phyloP scores from a whole-genome alignment of 495 filamentous ascomycete species.

The Amorphotheca resinae region DNA sequence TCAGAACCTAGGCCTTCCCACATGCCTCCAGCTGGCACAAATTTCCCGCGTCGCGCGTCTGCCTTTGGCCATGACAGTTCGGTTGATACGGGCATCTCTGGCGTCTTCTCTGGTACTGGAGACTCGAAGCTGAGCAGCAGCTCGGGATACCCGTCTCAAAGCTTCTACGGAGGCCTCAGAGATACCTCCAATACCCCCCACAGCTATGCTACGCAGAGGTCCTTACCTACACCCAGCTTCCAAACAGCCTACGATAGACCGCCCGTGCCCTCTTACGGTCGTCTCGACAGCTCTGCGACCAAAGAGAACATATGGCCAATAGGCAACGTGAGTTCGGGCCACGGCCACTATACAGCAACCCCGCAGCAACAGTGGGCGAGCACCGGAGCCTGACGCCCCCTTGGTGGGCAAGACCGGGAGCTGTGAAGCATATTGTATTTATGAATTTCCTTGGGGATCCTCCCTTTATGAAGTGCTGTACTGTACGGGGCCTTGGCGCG shows the following conservation, averaged over 20 bases:
- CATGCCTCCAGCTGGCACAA: constrained; percentile 8
- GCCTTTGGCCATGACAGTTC: constrained; percentile 11
- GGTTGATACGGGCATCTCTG: constrained; percentile 14
- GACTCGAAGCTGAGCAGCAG: constrained; percentile 16
- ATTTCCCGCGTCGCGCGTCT: constrained; percentile 11
- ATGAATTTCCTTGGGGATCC: constrained; percentile 5
- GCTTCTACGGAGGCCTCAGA: constrained; percentile 7
- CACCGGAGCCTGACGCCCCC: constrained; percentile 10
- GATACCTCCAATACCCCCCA: constrained; percentile 11
- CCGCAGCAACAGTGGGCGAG: constrained; percentile 18
- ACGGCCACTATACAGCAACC: constrained; percentile 15
- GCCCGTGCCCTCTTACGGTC: constrained; percentile 3
- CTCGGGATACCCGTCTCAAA: constrained; percentile 17
- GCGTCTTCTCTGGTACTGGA: constrained; percentile 6
- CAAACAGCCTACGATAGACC: constrained; percentile 8
- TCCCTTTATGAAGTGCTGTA: not conserved
- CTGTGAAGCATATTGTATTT: not conserved
- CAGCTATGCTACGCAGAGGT: constrained; percentile 6
- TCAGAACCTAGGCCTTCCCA: constrained; percentile 9
- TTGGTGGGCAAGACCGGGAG: constrained; percentile 1
- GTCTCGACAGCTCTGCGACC: constrained; percentile 4
- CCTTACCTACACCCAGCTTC: constrained; percentile 14
- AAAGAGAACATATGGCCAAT: constrained; percentile 13
- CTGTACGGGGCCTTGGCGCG: not conserved
- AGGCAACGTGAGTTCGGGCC: constrained; percentile 16